phyloP scores from a whole-genome alignment of 78 protist species.

The Dictyostelium discoideum region dicty_2.7 NC_007090.3:218001-218500 shows the following conservation, averaged over 20 bases:
- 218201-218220: slow-evolving; percentile 33
- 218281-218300: not conserved
- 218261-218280: slow-evolving; percentile 14
- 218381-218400: not conserved
- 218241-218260: not conserved
- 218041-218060: slow-evolving; percentile 11
- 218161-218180: slow-evolving; percentile 1
- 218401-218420: slow-evolving; percentile 45
- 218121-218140: not conserved
- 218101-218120: not conserved
- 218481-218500: not conserved
- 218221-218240: slow-evolving; percentile 4
- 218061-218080: slow-evolving; percentile 15
- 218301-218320: not conserved
- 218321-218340: slow-evolving; percentile 39
- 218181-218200: slow-evolving; percentile 16
- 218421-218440: no score
- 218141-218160: slow-evolving; percentile 15
- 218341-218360: slow-evolving; percentile 3
- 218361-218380: slow-evolving; percentile 42
- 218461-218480: not conserved
- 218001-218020: not conserved
- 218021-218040: not conserved
- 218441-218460: not conserved
- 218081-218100: slow-evolving; percentile 12